Evolutionary conservation across 257 asterid species (phyloP).

Genomic region (Solanum infundibuliforme): DNA sequence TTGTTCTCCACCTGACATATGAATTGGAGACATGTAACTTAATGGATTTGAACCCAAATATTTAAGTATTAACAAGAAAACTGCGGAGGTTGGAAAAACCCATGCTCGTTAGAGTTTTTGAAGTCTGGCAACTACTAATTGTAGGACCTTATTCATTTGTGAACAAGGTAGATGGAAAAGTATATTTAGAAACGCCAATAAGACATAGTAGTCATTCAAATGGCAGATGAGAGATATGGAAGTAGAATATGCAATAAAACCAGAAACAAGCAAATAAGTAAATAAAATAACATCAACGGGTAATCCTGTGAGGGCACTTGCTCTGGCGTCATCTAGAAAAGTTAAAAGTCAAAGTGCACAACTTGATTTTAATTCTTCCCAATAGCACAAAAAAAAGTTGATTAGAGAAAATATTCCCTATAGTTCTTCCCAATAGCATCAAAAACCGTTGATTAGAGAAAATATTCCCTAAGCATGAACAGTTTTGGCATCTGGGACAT

Average conservation of each 20-base stretch:
- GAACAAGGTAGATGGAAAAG: not conserved
- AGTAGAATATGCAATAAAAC: not conserved
- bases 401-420: not conserved
- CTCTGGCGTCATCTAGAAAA: not conserved
- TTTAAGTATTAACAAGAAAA: not conserved
- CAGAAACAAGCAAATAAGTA: not conserved
- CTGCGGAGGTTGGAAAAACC: not conserved
- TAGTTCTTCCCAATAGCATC: not conserved
- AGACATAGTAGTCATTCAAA: not conserved
- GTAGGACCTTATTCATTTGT: not conserved
- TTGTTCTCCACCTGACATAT: constrained; percentile 88
- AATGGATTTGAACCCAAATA: not conserved
- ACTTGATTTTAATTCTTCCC: not conserved
- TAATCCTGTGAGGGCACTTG: not conserved
- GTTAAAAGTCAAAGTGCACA: not conserved
- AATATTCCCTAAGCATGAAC: not conserved
- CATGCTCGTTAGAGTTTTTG: not conserved
- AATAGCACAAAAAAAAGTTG: not conserved
- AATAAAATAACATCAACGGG: not conserved
- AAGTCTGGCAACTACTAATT: not conserved
- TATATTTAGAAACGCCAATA: not conserved
- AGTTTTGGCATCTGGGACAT: not conserved
- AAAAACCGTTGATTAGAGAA: not conserved
- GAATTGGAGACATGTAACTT: not conserved
- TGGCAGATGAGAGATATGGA: not conserved